phyloP scores from a whole-genome alignment of 2,329 filamentous ascomycete species.

The Aspergillus tubingensis region DNA sequence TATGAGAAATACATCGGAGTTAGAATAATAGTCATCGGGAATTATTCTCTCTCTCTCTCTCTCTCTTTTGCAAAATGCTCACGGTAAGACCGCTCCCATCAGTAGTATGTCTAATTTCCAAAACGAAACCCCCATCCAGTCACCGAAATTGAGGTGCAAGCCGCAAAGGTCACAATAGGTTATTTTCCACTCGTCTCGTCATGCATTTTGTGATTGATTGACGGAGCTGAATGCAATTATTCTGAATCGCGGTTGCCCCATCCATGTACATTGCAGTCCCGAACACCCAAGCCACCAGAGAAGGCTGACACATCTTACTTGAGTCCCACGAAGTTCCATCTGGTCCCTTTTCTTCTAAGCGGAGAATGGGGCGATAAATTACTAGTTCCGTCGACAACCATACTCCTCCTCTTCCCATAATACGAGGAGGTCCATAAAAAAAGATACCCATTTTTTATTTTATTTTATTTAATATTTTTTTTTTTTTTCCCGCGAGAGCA shows the following conservation, averaged over 20 bases:
- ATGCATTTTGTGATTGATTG: not conserved
- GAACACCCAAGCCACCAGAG: not conserved
- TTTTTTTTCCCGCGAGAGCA: not conserved
- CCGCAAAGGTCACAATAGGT: not conserved
- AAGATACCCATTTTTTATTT: no score
- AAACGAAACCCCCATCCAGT: not conserved
- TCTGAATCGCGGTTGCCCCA: not conserved
- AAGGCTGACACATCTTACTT: slow-evolving; percentile 5
- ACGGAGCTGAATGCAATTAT: not conserved
- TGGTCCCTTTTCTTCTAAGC: slow-evolving; percentile 11
- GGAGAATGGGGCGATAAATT: slow-evolving; percentile 18
- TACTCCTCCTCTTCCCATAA: not conserved
- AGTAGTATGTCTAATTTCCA: not conserved
- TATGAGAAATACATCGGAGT: slow-evolving; percentile 4
- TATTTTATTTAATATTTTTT: no score
- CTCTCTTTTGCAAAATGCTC: not conserved
- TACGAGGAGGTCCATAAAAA: no score
- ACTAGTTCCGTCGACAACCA: not conserved
- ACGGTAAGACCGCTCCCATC: not conserved
- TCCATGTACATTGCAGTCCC: not conserved
- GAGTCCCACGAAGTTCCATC: not conserved
- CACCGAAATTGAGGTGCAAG: not conserved
- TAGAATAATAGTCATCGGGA: not conserved
- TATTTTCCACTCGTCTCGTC: not conserved
- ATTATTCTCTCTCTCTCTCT: not conserved